Percentiles rank a stretch among this genome's conserved stretches.
Conservation (phyloP, 176 grass and related monocot genomes). For the Triticum urartu region DNA sequence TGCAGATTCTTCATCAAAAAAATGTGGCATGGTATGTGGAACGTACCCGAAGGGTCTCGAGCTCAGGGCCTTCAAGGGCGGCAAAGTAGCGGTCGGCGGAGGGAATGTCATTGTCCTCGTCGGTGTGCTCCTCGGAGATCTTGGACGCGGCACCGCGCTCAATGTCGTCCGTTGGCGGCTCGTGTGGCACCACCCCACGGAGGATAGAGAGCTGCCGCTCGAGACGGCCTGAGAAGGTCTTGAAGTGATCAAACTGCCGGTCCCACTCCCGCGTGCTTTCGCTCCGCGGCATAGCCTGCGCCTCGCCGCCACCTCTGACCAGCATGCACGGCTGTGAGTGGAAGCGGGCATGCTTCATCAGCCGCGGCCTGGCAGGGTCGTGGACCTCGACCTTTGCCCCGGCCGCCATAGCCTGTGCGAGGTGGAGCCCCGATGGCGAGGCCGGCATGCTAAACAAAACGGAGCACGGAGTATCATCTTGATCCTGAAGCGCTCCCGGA, state of each 20-base stretch:
- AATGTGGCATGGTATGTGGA: neutral
- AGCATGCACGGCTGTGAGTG: neutral
- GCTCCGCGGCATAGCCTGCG: neutral
- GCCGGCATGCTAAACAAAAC: neutral
- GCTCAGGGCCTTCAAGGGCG: neutral
- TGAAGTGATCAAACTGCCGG: neutral
- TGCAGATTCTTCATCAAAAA: neutral
- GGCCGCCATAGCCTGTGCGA: too few relatives aligned
- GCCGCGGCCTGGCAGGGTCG: neutral
- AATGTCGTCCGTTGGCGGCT: neutral
- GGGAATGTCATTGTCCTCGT: neutral
- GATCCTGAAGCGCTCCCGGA: neutral
- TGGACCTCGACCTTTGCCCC: neutral
- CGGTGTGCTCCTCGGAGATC: neutral
- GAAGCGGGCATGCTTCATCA: neutral
- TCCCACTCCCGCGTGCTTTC: neutral
- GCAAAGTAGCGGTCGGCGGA: neutral
- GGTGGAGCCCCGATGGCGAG: neutral
- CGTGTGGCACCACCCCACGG: too few relatives aligned
- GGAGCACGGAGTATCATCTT: neutral
- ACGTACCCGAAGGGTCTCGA: neutral
- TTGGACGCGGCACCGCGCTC: neutral
- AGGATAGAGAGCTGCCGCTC: neutral
- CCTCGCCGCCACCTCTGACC: neutral
- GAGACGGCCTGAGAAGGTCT: neutral